Percentiles rank a stretch among this genome's conserved stretches.
Evolutionary conservation across 345 rosid species (phyloP).

Genomic region (Lumnitzera racemosa): DNA sequence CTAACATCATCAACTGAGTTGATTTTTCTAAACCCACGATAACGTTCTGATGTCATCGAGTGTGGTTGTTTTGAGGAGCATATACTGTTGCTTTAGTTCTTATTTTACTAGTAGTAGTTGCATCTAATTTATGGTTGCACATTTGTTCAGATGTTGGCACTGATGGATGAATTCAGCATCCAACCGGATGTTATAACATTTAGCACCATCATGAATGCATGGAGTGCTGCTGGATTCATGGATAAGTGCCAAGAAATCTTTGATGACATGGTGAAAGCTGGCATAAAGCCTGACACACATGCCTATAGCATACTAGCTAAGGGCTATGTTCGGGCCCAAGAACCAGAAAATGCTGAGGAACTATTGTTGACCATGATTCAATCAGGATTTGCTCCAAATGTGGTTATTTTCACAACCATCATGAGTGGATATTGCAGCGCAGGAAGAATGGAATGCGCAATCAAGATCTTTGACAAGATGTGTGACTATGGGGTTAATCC

Average conservation of each 20-base stretch:
- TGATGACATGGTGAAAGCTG: conserved; percentile 63
- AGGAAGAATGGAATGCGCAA: conserved; percentile 69
- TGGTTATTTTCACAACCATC: conserved; percentile 76
- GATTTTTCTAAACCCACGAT: too few species aligned
- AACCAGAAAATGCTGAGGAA: conserved; percentile 62
- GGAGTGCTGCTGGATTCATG: conserved; percentile 88
- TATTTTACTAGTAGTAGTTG: background rate
- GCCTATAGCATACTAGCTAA: conserved; percentile 80
- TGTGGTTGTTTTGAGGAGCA: too few species aligned
- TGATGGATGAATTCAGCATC: conserved; percentile 65
- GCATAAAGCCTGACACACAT: conserved; percentile 70
- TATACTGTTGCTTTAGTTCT: background rate
- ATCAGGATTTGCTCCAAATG: conserved; percentile 55
- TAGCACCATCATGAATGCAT: conserved; percentile 89
- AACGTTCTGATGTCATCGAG: too few species aligned
- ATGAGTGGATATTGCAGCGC: conserved; percentile 87
- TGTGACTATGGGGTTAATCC: conserved; percentile 48
- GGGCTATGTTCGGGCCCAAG: conserved; percentile 73
- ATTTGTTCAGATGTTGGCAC: conserved; percentile 40
- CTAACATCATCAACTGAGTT: too few species aligned
- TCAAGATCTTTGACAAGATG: conserved; percentile 52
- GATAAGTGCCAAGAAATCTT: conserved; percentile 81
- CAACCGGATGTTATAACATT: conserved; percentile 79
- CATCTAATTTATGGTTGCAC: too few species aligned
- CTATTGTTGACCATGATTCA: conserved; percentile 46